These are phyloP conservation scores for Penicillium taxi DNA, from an alignment of 495 filamentous ascomycete genomes.

Conservation along the genomic window DNA sequence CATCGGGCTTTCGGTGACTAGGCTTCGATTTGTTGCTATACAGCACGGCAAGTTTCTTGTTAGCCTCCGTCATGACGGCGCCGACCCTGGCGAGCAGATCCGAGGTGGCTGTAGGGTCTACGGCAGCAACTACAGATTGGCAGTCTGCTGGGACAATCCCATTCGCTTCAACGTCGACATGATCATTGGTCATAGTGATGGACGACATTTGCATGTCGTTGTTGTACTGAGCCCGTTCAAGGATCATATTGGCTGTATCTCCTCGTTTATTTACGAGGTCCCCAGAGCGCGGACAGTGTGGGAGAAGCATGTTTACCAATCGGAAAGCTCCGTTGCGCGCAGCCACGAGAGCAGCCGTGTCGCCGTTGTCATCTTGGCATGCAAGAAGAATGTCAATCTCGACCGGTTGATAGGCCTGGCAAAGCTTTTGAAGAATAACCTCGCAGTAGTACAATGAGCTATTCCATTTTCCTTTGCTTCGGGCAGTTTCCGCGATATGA, in stretches of 20 bases:
- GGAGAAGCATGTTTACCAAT: constrained; percentile 35
- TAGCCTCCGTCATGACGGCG: constrained; percentile 39
- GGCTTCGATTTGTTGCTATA: constrained; percentile 37
- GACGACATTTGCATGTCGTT: constrained; percentile 36
- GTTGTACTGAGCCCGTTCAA: constrained; percentile 32
- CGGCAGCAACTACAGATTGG: constrained; percentile 10
- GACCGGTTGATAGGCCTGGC: constrained; percentile 54
- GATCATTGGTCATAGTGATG: constrained; percentile 39
- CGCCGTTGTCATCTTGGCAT: constrained; percentile 75
- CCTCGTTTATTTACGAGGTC: constrained; percentile 74
- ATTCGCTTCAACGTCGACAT: constrained; percentile 25
- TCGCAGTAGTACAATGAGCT: constrained; percentile 90
- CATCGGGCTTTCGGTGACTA: constrained; percentile 30
- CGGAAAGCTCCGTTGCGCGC: constrained; percentile 55
- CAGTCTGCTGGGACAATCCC: constrained; percentile 18
- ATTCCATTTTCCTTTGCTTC: constrained; percentile 66
- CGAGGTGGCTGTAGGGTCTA: constrained; percentile 26
- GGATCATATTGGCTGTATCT: constrained; percentile 68
- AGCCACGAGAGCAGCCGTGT: constrained; percentile 83
- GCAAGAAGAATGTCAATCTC: constrained; percentile 59
- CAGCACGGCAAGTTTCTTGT: constrained; percentile 33
- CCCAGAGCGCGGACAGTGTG: constrained; percentile 59
- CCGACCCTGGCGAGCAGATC: constrained; percentile 35
- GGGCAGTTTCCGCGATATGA: constrained; percentile 79
- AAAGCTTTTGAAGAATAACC: constrained; percentile 75